Evolutionary conservation across 2,329 filamentous ascomycete species (phyloP).

Genomic region (Clonostachys solani): DNA sequence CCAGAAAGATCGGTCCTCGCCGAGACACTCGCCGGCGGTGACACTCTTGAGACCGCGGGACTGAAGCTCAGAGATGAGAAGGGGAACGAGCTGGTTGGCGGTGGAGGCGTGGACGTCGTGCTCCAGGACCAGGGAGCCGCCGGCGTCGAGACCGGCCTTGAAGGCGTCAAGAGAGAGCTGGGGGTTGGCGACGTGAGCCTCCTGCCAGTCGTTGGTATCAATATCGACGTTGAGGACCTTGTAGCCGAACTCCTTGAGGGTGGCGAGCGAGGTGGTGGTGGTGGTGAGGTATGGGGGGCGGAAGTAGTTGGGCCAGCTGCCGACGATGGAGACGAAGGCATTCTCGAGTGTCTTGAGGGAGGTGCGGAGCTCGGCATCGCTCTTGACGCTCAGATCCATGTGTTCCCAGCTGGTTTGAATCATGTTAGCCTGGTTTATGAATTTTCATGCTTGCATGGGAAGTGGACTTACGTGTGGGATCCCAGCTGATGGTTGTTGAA

Average conservation of each 20-base stretch:
- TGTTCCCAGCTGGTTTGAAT: constrained; percentile 25
- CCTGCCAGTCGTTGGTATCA: constrained; percentile 51
- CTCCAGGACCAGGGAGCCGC: constrained; percentile 39
- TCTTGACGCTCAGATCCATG: constrained; percentile 22
- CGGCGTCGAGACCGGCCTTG: constrained; percentile 13
- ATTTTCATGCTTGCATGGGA: background rate
- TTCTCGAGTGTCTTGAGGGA: constrained; percentile 30
- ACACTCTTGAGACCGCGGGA: constrained; percentile 7
- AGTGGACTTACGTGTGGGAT: constrained; percentile 30
- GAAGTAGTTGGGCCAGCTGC: constrained; percentile 25
- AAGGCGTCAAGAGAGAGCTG: constrained; percentile 33
- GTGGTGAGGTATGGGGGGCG: constrained; percentile 29
- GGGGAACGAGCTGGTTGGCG: constrained; percentile 18
- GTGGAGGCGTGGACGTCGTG: constrained; percentile 39
- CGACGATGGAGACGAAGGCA: constrained; percentile 22
- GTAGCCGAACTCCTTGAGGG: constrained; percentile 34
- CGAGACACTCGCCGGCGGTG: constrained; percentile 16
- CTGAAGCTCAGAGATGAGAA: constrained; percentile 6
- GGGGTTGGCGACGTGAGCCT: constrained; percentile 15
- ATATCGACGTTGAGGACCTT: constrained; percentile 49
- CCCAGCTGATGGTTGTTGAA: constrained; percentile 51
- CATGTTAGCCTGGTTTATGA: background rate
- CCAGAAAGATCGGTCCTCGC: constrained; percentile 5
- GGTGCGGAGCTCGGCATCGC: constrained; percentile 11
- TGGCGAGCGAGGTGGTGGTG: constrained; percentile 17